Base-by-base conservation (phyloP, 2,329 filamentous ascomycete genomes). In the Aspergillus neotritici region DNA sequence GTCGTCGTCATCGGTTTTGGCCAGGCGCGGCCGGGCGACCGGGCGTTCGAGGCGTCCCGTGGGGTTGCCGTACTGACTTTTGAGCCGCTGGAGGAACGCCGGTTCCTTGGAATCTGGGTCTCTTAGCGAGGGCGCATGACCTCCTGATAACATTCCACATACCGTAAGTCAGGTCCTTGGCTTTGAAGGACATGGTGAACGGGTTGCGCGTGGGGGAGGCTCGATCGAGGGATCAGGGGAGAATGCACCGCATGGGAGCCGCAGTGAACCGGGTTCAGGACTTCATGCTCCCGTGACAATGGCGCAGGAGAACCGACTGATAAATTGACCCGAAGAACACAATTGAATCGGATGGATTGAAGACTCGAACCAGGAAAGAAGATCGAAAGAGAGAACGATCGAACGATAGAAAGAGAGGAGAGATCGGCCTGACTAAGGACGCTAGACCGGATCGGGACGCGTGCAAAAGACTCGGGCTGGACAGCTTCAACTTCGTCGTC, bases 151-250 rank as follows among this genome's bases (percentile, higher is more conserved):
- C n/a, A 5, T 9, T 9, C 1, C 34, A 16, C 56, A 15, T 58
- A 71, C 69, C 68, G 43, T 72, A 72, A 43, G 58, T 62, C 40
- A 72, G 64, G 41, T 67, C 62, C 51, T 71, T 71, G 13, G 67
- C 57, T 38, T 70, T 71, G 53, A 63, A 67, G 14, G 61, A 57
- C 67, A 70, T 70, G 41, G 35, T 45, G 35, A 40, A 37, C 44
- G 33, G 21, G 31, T 28, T 39, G 29, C 44, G 37, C 34, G 25
- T 51, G 42, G 17, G 38, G 30, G 16, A 25, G 43, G 34, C 40
- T 34, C 36, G 34, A 38, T 34, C n/a, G 13, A 38, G 36, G n/a
- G 21, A 37, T 25, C 21, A 25, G 21, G 21, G 21, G 21, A 25
- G 21, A 25, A 25, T 25, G 21, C 21, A 25, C 4, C 21, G 21